phyloP scores from a whole-genome alignment of 208 protist species.

The Herpetomonas tarakana region DNA sequence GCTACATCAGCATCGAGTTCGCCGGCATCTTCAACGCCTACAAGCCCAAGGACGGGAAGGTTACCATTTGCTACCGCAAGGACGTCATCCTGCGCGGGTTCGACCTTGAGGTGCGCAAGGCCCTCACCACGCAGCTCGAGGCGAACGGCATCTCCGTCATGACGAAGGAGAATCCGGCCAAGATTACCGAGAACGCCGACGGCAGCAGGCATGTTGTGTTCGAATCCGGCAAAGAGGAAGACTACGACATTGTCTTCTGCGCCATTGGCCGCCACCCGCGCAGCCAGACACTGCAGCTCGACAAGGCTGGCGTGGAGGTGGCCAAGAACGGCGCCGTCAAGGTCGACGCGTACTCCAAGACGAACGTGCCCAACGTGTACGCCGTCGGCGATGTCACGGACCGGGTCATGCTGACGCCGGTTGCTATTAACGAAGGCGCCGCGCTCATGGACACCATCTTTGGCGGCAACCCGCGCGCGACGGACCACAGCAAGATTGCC shows the following conservation, averaged over 20 bases:
- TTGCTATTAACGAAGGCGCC: constrained; percentile 88
- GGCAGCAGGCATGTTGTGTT: constrained; percentile 75
- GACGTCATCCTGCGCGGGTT: constrained; percentile 87
- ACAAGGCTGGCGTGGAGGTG: constrained; percentile 88
- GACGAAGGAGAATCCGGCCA: constrained; percentile 73
- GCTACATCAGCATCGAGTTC: constrained; percentile 91
- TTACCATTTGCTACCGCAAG: constrained; percentile 77
- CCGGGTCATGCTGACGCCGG: constrained; percentile 87
- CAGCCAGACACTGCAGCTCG: constrained; percentile 88
- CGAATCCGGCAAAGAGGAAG: constrained; percentile 69
- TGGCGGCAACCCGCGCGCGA: constrained; percentile 55
- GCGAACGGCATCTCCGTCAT: constrained; percentile 82
- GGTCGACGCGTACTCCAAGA: constrained; percentile 92
- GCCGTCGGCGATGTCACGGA: constrained; percentile 98
- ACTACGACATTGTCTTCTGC: constrained; percentile 95
- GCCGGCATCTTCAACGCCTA: constrained; percentile 91
- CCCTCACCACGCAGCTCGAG: constrained; percentile 71
- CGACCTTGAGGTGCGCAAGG: constrained; percentile 72
- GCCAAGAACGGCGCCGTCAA: constrained; percentile 83
- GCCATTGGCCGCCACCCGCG: constrained; percentile 94
- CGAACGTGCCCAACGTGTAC: constrained; percentile 94
- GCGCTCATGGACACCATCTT: constrained; percentile 86
- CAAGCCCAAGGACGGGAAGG: constrained; percentile 60
- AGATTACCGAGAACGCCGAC: constrained; percentile 65
- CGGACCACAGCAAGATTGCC: constrained; percentile 83